Percentiles rank a stretch among this genome's conserved stretches.
phyloP scores from a whole-genome alignment of 371 early-diverging fungal species.

The Polyrhizophydium stewartii region DNA sequence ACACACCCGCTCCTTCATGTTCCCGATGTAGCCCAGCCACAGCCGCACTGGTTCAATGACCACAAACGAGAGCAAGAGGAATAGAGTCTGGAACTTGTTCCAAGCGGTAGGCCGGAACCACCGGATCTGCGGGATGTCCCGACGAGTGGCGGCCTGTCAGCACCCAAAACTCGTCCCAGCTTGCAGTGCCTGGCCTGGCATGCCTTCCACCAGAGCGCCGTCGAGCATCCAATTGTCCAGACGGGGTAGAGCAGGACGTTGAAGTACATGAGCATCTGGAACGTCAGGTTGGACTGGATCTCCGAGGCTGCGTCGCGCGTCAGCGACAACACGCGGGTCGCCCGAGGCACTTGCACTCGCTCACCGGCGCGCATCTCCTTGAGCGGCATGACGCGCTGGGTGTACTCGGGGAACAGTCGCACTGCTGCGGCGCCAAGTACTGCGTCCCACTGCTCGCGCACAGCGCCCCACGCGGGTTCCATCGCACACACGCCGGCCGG shows the following conservation, averaged over 20 bases:
- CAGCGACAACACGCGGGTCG: background rate
- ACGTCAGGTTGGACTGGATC: slow-evolving; percentile 25
- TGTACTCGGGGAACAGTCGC: background rate
- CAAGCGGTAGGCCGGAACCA: slow-evolving; percentile 14
- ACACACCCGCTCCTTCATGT: slow-evolving; percentile 31
- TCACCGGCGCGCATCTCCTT: background rate
- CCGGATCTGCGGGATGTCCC: background rate
- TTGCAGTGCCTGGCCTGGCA: background rate
- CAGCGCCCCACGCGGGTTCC: too few relatives aligned
- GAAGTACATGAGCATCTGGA: slow-evolving; percentile 30
- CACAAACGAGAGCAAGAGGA: slow-evolving; percentile 15
- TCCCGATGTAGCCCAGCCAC: slow-evolving; percentile 32
- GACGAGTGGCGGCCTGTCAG: background rate
- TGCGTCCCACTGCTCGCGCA: too few relatives aligned
- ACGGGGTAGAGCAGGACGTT: slow-evolving; percentile 28
- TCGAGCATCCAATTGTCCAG: slow-evolving; percentile 22
- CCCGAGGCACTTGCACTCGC: background rate
- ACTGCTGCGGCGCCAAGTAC: background rate
- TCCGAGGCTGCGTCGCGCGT: slow-evolving; percentile 8
- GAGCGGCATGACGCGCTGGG: background rate
- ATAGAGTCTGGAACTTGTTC: slow-evolving; percentile 10
- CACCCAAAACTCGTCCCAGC: background rate
- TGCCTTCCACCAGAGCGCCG: slow-evolving; percentile 30
- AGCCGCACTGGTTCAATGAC: slow-evolving; percentile 27
- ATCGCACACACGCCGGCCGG: too few relatives aligned